Conservation (phyloP, 2,329 filamentous ascomycete genomes). For the Aspergillus sergii region DNA sequence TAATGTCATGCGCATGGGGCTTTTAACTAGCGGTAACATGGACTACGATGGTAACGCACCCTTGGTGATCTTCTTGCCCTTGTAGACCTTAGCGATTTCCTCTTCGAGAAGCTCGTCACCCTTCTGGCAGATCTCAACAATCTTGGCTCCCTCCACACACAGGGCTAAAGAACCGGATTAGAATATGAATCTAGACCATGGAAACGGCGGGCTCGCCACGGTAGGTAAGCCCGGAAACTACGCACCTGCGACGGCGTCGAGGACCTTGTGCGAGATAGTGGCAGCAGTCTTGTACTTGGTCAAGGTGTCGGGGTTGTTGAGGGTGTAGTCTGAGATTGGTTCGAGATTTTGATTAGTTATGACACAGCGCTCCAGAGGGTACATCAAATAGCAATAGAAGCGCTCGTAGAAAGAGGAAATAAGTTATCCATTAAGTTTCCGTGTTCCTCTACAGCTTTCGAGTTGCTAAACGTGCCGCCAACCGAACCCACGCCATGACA, state of each 20-base stretch:
- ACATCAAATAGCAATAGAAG: not conserved
- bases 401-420: not conserved
- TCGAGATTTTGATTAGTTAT: slow-evolving; percentile 18
- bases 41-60: slow-evolving; percentile 55
- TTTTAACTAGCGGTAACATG: not conserved
- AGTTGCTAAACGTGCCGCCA: slow-evolving; percentile 8
- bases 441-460: not conserved
- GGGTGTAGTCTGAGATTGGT: slow-evolving; percentile 70
- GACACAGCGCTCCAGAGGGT: not conserved
- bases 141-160: slow-evolving; percentile 84
- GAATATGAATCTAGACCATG: slow-evolving; percentile 10
- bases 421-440: not conserved
- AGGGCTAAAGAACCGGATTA: slow-evolving; percentile 52
- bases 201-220: not conserved
- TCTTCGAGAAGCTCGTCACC: slow-evolving; percentile 94
- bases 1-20: slow-evolving; percentile 13
- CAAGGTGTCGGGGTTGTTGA: slow-evolving; percentile 90
- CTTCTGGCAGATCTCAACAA: slow-evolving; percentile 91
- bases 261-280: slow-evolving; percentile 91
- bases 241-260: slow-evolving; percentile 75
- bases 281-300: slow-evolving; percentile 99
- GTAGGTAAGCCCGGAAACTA: slow-evolving; percentile 14
- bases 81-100: slow-evolving; percentile 93
- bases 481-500: slow-evolving; percentile 16
- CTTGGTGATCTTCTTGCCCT: slow-evolving; percentile 96